These are phyloP conservation scores for Aureobasidium subglaciale DNA, from an alignment of 2,329 filamentous ascomycete species.

Conservation along the genomic window DNA sequence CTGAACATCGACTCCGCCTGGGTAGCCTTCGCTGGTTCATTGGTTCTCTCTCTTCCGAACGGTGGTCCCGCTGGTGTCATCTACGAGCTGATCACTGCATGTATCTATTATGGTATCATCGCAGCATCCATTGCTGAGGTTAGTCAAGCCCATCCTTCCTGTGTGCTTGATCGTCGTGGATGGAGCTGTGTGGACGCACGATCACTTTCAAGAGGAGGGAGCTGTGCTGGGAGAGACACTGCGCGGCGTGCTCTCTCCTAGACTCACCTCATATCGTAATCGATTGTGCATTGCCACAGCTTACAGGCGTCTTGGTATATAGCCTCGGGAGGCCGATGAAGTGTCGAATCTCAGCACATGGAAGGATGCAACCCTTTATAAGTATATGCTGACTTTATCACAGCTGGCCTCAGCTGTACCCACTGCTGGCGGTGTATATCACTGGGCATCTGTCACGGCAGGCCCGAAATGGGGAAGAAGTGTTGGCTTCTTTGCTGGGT, in stretches of 20 bases:
- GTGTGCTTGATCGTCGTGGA: no score
- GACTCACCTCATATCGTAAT: no score
- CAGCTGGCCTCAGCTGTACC: constrained; percentile 29
- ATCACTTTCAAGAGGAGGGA: no score
- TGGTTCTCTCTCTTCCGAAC: constrained; percentile 45
- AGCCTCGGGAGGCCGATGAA: no score
- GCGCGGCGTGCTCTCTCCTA: no score
- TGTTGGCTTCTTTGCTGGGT: constrained; percentile 26
- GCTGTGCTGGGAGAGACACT: no score
- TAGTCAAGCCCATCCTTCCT: no score
- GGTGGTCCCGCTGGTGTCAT: constrained; percentile 31
- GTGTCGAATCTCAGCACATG: no score
- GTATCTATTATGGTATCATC: constrained; percentile 31
- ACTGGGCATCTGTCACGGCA: constrained; percentile 31
- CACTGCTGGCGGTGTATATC: constrained; percentile 29
- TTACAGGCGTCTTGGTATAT: no score
- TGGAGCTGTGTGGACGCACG: no score
- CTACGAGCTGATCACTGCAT: constrained; percentile 31
- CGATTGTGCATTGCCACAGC: no score
- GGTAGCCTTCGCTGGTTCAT: constrained; percentile 56
- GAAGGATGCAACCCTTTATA: neutral
- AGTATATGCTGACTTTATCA: neutral
- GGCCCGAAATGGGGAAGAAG: constrained; percentile 27
- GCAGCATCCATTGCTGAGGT: constrained; percentile 27
- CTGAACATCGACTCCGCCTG: constrained; percentile 60